Conservation (phyloP, 345 rosid genomes). For the Salix brachista region DNA sequence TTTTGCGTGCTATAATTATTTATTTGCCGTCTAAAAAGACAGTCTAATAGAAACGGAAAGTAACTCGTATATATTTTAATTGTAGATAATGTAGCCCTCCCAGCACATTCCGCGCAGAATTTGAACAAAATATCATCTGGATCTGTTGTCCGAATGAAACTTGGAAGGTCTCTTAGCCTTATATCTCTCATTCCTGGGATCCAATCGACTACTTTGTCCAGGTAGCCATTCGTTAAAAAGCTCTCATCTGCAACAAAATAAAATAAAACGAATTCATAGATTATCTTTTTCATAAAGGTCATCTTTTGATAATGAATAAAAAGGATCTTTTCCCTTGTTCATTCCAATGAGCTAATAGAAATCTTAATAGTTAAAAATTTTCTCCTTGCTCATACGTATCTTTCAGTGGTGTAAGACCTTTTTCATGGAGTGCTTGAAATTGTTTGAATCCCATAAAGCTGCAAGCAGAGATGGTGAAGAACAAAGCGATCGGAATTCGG, state of each 20-base stretch:
- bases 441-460: not conserved
- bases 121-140: not conserved
- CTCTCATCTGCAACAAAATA: not conserved
- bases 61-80: no score
- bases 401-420: not conserved
- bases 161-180: not conserved
- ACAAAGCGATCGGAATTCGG: not conserved
- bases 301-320: no score
- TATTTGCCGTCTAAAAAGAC: no score
- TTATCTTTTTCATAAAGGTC: not conserved
- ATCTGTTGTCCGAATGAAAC: not conserved
- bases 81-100: no score
- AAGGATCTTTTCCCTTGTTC: no score
- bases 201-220: not conserved
- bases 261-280: not conserved
- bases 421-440: not conserved
- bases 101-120: not conserved
- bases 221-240: not conserved
- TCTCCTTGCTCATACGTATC: not conserved
- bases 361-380: not conserved
- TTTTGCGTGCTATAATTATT: no score
- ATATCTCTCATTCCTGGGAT: slow-evolving; percentile 3
- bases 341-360: no score
- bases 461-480: not conserved
- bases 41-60: no score